These are phyloP conservation scores for Metschnikowia proteae DNA, from an alignment of 805 yeast species.

Conservation along the genomic window DNA sequence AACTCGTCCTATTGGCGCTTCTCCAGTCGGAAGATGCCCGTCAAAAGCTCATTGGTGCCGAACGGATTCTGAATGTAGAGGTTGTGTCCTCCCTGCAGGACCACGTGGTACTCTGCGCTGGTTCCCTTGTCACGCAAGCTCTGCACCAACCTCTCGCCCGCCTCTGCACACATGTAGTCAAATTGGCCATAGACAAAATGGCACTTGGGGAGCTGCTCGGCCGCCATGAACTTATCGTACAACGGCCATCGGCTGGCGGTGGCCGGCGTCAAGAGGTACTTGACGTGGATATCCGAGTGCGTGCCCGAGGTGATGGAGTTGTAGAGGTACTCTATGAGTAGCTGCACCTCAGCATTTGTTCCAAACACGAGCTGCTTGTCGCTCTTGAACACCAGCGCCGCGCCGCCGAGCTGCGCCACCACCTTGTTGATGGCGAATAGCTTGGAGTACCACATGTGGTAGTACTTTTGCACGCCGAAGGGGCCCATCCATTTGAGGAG, in stretches of 20 bases:
- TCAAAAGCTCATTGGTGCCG: constrained; percentile 32
- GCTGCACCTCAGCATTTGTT: constrained; percentile 32
- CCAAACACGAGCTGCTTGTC: constrained; percentile 36
- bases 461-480: constrained; percentile 35
- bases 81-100: constrained; percentile 41
- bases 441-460: constrained; percentile 39
- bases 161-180: constrained; percentile 69
- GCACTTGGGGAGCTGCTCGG: constrained; percentile 23
- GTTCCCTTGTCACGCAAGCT: constrained; percentile 15
- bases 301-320: constrained; percentile 39
- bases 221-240: constrained; percentile 46
- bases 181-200: constrained; percentile 61
- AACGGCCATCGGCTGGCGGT: constrained; percentile 64
- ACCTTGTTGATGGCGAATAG: constrained; percentile 39
- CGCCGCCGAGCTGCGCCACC: constrained; percentile 30
- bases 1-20: too few species aligned
- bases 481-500: constrained; percentile 45
- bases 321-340: constrained; percentile 40
- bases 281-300: constrained; percentile 39
- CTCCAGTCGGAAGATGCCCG: background rate
- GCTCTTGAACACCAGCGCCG: constrained; percentile 19
- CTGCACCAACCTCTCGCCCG: constrained; percentile 41
- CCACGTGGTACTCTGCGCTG: constrained; percentile 14
- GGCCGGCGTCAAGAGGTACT: constrained; percentile 52
- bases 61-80: constrained; percentile 44